A percentile compares a stretch with the other conserved stretches of the same genome.
Conservation (phyloP, 2,329 filamentous ascomycete genomes). For the Scedosporium apiospermum region DNA sequence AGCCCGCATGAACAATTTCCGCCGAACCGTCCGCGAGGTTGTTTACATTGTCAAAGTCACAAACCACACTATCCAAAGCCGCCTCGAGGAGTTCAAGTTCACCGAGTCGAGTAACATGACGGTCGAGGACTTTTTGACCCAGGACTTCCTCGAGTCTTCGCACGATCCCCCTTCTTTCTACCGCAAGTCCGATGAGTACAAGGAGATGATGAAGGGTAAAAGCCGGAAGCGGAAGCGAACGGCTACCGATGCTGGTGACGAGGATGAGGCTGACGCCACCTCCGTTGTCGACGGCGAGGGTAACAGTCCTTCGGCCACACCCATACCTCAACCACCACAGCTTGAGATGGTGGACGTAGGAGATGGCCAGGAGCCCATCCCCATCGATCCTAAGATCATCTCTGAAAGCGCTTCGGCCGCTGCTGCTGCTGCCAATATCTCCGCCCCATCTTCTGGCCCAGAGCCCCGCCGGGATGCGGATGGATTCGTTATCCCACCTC, state of each 20-base stretch:
- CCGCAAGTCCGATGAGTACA: conserved; percentile 51
- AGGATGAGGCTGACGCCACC: conserved; percentile 13
- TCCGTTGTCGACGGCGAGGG: conserved; percentile 1
- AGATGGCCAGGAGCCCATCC: neutral
- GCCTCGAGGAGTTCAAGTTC: conserved; percentile 81
- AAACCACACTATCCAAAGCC: conserved; percentile 83
- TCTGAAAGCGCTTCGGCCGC: neutral
- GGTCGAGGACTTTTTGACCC: conserved; percentile 72
- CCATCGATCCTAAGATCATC: neutral
- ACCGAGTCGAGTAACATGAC: conserved; percentile 79
- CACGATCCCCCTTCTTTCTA: conserved; percentile 82
- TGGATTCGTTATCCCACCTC: conserved; percentile 55
- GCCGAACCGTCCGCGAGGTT: conserved; percentile 82
- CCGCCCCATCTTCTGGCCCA: neutral
- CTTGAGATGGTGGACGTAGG: neutral
- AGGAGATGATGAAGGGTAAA: conserved; percentile 41
- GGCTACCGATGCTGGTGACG: conserved; percentile 21
- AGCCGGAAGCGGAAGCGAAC: conserved; percentile 36
- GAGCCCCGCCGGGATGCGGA: conserved; percentile 50
- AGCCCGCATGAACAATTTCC: conserved; percentile 96
- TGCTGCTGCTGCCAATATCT: neutral
- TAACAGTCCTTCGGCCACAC: neutral
- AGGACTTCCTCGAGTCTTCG: conserved; percentile 60
- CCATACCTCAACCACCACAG: neutral
- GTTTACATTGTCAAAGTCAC: conserved; percentile 98